Base-by-base conservation (phyloP, 345 rosid genomes). In the Eucalyptus cloeziana region DNA sequence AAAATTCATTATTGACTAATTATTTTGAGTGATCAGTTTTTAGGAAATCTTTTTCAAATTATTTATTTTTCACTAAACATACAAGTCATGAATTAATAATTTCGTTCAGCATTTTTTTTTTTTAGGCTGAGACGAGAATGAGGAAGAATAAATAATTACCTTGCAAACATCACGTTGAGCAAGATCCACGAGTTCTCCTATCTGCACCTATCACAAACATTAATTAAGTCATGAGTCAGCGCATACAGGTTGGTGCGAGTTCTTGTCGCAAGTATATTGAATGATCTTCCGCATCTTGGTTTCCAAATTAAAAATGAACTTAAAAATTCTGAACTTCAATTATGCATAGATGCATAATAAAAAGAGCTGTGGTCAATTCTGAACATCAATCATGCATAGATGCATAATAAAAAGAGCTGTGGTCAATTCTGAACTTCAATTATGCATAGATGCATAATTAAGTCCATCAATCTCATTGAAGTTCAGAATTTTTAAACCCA, bases 161-260 rank as follows among this genome's bases (percentile, higher is more conserved):
- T 95, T 4, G 93, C 97, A 37, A 95, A 90, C 14, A 93, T 88
- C 49, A 93, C 94, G 33, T 90, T 93, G 60, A 95, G 67, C 37
- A 88, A 51, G 85, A 50, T 94, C 97, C 8, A 91, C 94, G 8
- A 94, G 56, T 71, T 94, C 90, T 44, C 93, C 92, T 1, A 88
- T 86, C 94, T 93, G 92, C 49, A 43, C 17, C 19, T 13, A 62
- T 27, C 67, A 60, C 67, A 27, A 13, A 11, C 15, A 58, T 10
- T 24, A 64, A 30, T 64, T n/a, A 64, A 64, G 17, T 64, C 7
- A 64, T 30, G 19, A 15, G 43, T 67, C 40, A 67, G 31, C 43
- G 79, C 43, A n/a, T 31, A 31, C 79, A 31, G 79, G 79, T 16
- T 67, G 43, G 22, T 15, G 43, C 79, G 43, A 31, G 22, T 67